Evolutionary conservation across 345 rosid species (phyloP).

Genomic region (Rhizophora apiculata): DNA sequence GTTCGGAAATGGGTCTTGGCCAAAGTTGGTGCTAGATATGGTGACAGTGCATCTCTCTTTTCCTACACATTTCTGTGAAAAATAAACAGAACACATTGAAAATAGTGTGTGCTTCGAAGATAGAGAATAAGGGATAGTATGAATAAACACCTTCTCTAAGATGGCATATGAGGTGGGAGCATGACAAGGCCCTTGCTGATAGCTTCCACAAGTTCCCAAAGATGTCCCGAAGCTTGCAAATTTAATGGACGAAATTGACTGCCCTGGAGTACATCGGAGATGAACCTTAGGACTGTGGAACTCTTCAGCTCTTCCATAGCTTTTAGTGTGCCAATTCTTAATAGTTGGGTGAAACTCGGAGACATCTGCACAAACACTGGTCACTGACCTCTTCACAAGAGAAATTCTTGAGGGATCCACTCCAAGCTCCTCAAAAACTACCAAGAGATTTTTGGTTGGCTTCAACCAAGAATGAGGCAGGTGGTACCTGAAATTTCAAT

Average conservation of each 20-base stretch:
- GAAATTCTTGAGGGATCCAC: slow-evolving; percentile 69
- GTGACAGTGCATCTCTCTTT: slow-evolving; percentile 72
- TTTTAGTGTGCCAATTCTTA: slow-evolving; percentile 97
- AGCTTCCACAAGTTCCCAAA: slow-evolving; percentile 91
- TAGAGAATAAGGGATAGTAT: neutral
- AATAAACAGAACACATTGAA: slow-evolving; percentile 17
- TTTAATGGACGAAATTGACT: slow-evolving; percentile 73
- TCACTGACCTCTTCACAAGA: slow-evolving; percentile 69
- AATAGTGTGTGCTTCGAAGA: neutral
- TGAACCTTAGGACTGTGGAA: slow-evolving; percentile 88
- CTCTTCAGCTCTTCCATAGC: slow-evolving; percentile 86
- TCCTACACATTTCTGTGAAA: slow-evolving; percentile 75
- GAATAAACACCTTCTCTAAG: slow-evolving; percentile 61
- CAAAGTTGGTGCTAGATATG: slow-evolving; percentile 75
- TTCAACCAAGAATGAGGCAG: slow-evolving; percentile 84
- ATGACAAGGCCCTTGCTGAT: slow-evolving; percentile 93
- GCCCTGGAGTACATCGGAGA: slow-evolving; percentile 73
- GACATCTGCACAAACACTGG: slow-evolving; percentile 83
- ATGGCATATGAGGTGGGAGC: slow-evolving; percentile 70
- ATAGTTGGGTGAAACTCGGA: slow-evolving; percentile 84
- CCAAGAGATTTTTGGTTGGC: slow-evolving; percentile 68
- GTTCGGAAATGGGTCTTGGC: slow-evolving; percentile 84
- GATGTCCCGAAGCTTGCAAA: slow-evolving; percentile 99
- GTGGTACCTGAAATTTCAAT: slow-evolving; percentile 62
- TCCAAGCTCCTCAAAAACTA: slow-evolving; percentile 82